phyloP scores from a whole-genome alignment of 495 filamentous ascomycete species.

The Trichoderma reesei region DNA sequence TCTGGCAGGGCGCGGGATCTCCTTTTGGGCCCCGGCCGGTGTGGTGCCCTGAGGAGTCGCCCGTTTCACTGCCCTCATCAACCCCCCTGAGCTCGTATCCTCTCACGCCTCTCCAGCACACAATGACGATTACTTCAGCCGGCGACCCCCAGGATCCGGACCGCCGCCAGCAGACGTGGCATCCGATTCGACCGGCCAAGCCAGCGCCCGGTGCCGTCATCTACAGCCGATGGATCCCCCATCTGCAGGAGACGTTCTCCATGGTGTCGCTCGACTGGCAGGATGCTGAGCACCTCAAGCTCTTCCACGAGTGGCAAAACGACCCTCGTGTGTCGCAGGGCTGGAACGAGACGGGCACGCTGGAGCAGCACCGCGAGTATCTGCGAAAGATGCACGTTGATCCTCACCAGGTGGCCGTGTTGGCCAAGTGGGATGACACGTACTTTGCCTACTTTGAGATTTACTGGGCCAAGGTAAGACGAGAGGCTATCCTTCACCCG shows the following conservation, averaged over 20 bases:
- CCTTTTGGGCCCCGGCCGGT: slow-evolving; percentile 52
- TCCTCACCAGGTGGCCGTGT: slow-evolving; percentile 50
- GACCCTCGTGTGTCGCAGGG: slow-evolving; percentile 60
- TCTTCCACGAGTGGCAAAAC: slow-evolving; percentile 63
- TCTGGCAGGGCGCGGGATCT: slow-evolving; percentile 62
- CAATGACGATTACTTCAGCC: slow-evolving; percentile 35
- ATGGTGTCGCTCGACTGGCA: slow-evolving; percentile 52
- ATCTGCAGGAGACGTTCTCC: slow-evolving; percentile 55
- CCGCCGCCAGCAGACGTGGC: slow-evolving; percentile 29
- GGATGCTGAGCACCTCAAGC: slow-evolving; percentile 41
- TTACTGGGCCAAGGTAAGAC: slow-evolving; percentile 57
- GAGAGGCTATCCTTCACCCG: background rate
- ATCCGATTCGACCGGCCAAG: slow-evolving; percentile 52
- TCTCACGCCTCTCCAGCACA: slow-evolving; percentile 43
- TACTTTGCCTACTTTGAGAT: slow-evolving; percentile 61
- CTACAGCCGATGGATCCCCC: slow-evolving; percentile 60
- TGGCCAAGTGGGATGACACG: slow-evolving; percentile 51
- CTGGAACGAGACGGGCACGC: slow-evolving; percentile 57
- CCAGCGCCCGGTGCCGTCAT: slow-evolving; percentile 49
- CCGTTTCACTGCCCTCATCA: slow-evolving; percentile 23
- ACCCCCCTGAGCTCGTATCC: slow-evolving; percentile 42
- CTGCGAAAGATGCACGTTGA: slow-evolving; percentile 49
- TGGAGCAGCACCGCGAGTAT: slow-evolving; percentile 55
- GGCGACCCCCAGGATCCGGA: slow-evolving; percentile 9
- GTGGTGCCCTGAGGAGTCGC: slow-evolving; percentile 39